These are phyloP conservation scores for Dorcoceras hygrometricum DNA, from an alignment of 257 asterid species.

Conservation along the genomic window DNA sequence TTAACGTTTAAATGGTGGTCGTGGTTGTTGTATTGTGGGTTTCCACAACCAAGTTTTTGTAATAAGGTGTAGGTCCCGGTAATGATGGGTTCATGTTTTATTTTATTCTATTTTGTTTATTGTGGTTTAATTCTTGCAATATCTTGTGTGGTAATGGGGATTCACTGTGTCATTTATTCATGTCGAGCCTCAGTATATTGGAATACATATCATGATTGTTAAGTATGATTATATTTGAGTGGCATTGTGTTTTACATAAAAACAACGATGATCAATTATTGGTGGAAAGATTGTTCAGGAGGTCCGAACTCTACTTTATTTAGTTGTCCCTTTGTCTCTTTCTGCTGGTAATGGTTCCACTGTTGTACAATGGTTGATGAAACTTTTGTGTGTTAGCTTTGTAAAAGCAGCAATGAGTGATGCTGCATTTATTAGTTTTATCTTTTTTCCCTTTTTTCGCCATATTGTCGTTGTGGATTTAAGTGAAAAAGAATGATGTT, in stretches of 20 bases:
- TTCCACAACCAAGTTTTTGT: conserved; percentile 47
- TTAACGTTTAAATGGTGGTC: conserved; percentile 44
- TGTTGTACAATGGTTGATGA: conserved; percentile 25
- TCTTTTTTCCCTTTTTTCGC: conserved; percentile 22
- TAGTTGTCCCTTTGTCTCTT: conserved; percentile 43
- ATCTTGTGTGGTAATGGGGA: conserved; percentile 19
- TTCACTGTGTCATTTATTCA: conserved; percentile 32
- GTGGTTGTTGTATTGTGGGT: conserved; percentile 51
- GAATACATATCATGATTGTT: conserved; percentile 29
- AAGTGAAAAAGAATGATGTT: background rate
- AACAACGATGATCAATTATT: conserved; percentile 50
- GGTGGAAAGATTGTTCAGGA: conserved; percentile 46
- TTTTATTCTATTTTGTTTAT: conserved; percentile 8
- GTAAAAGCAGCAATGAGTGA: conserved; percentile 31
- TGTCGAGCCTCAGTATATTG: conserved; percentile 29
- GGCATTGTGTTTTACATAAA: conserved; percentile 44
- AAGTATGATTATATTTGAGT: conserved; percentile 40
- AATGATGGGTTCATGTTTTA: conserved; percentile 28
- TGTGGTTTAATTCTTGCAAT: conserved; percentile 10
- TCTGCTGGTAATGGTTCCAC: conserved; percentile 36
- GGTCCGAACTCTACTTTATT: conserved; percentile 51
- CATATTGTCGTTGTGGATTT: conserved; percentile 22
- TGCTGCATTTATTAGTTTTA: conserved; percentile 23
- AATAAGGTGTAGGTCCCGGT: conserved; percentile 43
- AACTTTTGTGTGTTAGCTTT: conserved; percentile 29